Conservation (phyloP, 2,329 filamentous ascomycete genomes). For the Aureobasidium sp. region DNA sequence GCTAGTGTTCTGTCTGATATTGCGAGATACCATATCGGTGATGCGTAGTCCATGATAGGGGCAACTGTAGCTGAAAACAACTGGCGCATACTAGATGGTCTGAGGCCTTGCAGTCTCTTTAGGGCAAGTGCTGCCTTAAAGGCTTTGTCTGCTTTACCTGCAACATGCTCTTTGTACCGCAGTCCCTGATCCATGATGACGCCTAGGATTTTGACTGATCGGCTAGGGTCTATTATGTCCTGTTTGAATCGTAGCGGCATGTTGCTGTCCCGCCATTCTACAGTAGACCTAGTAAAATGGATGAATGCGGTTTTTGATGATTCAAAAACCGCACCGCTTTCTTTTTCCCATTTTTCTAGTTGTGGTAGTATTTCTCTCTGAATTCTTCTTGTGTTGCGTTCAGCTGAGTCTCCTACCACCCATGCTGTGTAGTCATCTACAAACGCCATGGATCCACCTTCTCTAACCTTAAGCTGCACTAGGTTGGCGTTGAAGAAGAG, state of each 20-base stretch:
- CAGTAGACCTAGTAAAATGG: no score
- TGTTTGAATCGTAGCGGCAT: background rate
- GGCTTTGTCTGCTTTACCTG: background rate
- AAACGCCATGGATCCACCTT: no score
- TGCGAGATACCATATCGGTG: background rate
- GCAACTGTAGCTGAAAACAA: background rate
- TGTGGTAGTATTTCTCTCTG: background rate
- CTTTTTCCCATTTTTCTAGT: no score
- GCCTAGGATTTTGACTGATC: background rate
- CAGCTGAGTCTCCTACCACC: conserved; percentile 16
- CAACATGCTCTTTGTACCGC: background rate
- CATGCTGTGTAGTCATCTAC: conserved; percentile 17
- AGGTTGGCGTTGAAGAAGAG: conserved; percentile 26
- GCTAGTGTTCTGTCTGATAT: background rate
- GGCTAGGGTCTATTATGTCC: background rate
- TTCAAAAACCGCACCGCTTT: no score
- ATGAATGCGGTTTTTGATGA: conserved; percentile 22
- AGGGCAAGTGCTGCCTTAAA: conserved; percentile 5
- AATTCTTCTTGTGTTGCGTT: conserved; percentile 16
- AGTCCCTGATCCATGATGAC: background rate
- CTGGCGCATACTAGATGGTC: background rate
- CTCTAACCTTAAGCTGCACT: no score
- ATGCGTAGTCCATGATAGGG: conserved; percentile 12
- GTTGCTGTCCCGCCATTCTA: no score
- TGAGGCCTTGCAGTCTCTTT: conserved; percentile 12